Evolutionary conservation across 805 yeast species (phyloP).

Genomic region (Wickerhamomyces rabaulensis): DNA sequence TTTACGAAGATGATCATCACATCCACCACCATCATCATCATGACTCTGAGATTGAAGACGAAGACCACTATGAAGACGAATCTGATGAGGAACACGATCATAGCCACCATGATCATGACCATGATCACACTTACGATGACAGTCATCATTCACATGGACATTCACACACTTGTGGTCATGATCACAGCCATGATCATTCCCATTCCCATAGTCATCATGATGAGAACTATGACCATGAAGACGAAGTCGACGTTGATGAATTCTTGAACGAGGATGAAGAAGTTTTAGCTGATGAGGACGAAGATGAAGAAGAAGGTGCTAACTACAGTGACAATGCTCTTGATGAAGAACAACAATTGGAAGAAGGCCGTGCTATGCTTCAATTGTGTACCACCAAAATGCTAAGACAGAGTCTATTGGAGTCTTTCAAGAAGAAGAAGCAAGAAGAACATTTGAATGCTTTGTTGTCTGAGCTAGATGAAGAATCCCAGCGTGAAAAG

Average conservation of each 20-base stretch:
- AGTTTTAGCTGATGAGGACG: slow-evolving; percentile 7
- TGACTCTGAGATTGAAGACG: background rate
- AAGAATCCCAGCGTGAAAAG: slow-evolving; percentile 59
- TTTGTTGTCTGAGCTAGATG: slow-evolving; percentile 63
- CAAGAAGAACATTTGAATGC: slow-evolving; percentile 68
- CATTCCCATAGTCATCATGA: slow-evolving; percentile 14
- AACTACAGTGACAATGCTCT: slow-evolving; percentile 29
- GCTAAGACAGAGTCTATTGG: slow-evolving; percentile 66
- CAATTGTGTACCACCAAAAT: slow-evolving; percentile 76
- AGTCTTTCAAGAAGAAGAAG: slow-evolving; percentile 72
- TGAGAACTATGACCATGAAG: slow-evolving; percentile 18
- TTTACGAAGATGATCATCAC: background rate
- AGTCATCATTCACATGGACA: background rate
- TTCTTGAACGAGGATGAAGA: slow-evolving; percentile 13
- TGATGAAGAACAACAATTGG: slow-evolving; percentile 62
- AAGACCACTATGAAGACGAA: background rate
- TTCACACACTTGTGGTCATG: background rate
- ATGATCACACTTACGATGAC: background rate
- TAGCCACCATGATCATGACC: background rate
- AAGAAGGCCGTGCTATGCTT: slow-evolving; percentile 75
- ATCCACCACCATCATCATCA: background rate
- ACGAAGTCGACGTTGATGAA: slow-evolving; percentile 12
- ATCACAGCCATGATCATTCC: background rate
- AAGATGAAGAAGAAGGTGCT: slow-evolving; percentile 30
- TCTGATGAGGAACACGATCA: background rate